phyloP scores from a whole-genome alignment of 805 yeast species.

The Wickerhamiella nectarea region DNA sequence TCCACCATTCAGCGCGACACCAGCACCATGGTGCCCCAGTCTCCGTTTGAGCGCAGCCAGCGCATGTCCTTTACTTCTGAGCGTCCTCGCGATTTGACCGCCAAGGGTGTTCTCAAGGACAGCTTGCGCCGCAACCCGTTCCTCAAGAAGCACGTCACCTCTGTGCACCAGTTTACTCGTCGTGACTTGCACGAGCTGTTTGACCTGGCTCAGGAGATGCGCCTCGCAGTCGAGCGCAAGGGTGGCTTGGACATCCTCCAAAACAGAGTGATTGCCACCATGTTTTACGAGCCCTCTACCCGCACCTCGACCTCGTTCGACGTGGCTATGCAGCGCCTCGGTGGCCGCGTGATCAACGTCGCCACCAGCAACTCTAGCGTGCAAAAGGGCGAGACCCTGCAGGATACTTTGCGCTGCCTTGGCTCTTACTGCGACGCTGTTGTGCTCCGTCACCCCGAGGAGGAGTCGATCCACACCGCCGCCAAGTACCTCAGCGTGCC shows the following conservation, averaged over 20 bases:
- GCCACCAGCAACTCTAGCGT: slow-evolving; percentile 82
- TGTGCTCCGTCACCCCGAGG: slow-evolving; percentile 92
- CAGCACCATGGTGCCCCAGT: neutral
- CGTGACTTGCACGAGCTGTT: slow-evolving; percentile 83
- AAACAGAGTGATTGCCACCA: slow-evolving; percentile 84
- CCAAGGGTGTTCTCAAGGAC: slow-evolving; percentile 62
- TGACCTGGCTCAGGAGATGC: slow-evolving; percentile 95
- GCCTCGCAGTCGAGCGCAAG: slow-evolving; percentile 89
- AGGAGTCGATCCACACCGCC: slow-evolving; percentile 83
- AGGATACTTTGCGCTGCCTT: slow-evolving; percentile 88
- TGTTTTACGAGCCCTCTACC: slow-evolving; percentile 97
- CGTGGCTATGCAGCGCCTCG: slow-evolving; percentile 99
- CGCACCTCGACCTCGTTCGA: slow-evolving; percentile 94
- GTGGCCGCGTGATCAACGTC: slow-evolving; percentile 90
- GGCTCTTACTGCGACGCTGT: slow-evolving; percentile 95
- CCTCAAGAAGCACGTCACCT: slow-evolving; percentile 72
- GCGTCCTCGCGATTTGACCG: slow-evolving; percentile 25
- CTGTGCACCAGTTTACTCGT: slow-evolving; percentile 78
- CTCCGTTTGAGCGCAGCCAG: slow-evolving; percentile 10
- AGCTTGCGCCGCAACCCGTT: slow-evolving; percentile 83
- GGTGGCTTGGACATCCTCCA: slow-evolving; percentile 84
- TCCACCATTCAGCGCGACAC: neutral
- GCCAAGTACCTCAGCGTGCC: slow-evolving; percentile 96
- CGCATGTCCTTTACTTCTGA: slow-evolving; percentile 20
- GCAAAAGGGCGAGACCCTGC: slow-evolving; percentile 94